Conservation (phyloP, 2,329 filamentous ascomycete genomes). For the Calonectria ilicicola region DNA sequence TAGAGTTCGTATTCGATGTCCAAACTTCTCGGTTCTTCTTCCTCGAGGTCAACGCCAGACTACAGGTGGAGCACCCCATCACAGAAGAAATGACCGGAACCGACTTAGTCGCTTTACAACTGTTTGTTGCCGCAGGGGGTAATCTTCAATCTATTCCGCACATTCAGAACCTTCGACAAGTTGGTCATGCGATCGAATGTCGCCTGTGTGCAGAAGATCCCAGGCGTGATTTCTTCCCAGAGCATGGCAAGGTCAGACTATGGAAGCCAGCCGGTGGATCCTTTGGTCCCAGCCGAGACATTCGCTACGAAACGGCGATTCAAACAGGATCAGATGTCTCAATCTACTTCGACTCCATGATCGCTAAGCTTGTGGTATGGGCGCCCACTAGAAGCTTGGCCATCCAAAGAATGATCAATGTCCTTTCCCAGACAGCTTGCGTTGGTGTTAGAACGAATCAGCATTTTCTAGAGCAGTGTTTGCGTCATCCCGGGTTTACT, state of each 20-base stretch:
- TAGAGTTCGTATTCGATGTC: constrained; percentile 52
- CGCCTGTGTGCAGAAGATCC: constrained; percentile 59
- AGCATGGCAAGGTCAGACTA: constrained; percentile 49
- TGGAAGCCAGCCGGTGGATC: constrained; percentile 42
- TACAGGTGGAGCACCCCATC: constrained; percentile 58
- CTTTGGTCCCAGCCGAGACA: constrained; percentile 29
- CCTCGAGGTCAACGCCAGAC: constrained; percentile 57
- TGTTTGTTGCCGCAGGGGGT: constrained; percentile 19
- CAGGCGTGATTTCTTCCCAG: constrained; percentile 50
- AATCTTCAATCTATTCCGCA: constrained; percentile 1
- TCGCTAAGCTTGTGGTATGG: constrained; percentile 60
- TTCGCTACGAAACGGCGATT: constrained; percentile 57
- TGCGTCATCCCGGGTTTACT: constrained; percentile 70
- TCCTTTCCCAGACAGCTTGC: constrained; percentile 52
- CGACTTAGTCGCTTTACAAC: constrained; percentile 27
- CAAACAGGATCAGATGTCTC: constrained; percentile 51
- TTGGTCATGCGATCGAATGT: constrained; percentile 57
- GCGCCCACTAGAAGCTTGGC: constrained; percentile 51
- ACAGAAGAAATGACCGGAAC: constrained; percentile 25
- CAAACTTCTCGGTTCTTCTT: constrained; percentile 54
- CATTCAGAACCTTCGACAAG: constrained; percentile 31
- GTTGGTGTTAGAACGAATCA: constrained; percentile 71
- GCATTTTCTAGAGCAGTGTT: constrained; percentile 76
- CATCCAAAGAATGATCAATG: constrained; percentile 48
- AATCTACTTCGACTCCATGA: constrained; percentile 60